Evolutionary conservation across 352 stramenopile species (phyloP).

Genomic region (Phytophthora sp.): DNA sequence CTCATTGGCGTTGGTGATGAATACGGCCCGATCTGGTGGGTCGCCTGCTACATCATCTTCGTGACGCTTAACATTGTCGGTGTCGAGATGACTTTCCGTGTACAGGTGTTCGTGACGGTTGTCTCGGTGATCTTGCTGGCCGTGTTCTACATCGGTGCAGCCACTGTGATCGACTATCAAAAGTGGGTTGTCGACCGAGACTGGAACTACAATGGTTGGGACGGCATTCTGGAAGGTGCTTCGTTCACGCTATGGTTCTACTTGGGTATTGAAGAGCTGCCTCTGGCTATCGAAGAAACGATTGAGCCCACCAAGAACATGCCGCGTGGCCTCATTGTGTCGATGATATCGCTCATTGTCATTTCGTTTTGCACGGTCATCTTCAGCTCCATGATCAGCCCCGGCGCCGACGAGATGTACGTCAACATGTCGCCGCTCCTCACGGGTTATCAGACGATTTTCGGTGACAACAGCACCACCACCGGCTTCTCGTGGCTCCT

Average conservation of each 20-base stretch:
- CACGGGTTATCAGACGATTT: slow-evolving; percentile 73
- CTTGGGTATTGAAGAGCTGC: slow-evolving; percentile 77
- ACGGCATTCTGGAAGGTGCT: slow-evolving; percentile 56
- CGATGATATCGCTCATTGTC: slow-evolving; percentile 56
- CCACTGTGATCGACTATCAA: slow-evolving; percentile 56
- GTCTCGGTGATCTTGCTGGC: slow-evolving; percentile 56
- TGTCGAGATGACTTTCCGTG: slow-evolving; percentile 63
- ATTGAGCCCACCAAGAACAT: slow-evolving; percentile 79
- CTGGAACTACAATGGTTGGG: slow-evolving; percentile 64
- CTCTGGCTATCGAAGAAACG: slow-evolving; percentile 73
- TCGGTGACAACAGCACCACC: slow-evolving; percentile 67
- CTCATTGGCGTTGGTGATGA: slow-evolving; percentile 48
- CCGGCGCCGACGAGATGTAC: slow-evolving; percentile 48
- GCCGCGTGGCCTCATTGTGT: slow-evolving; percentile 58
- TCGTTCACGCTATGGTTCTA: slow-evolving; percentile 80
- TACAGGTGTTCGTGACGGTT: slow-evolving; percentile 61
- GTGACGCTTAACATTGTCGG: slow-evolving; percentile 65
- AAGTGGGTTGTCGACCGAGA: slow-evolving; percentile 59
- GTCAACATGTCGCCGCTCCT: slow-evolving; percentile 59
- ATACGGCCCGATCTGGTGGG: slow-evolving; percentile 62
- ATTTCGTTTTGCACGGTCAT: slow-evolving; percentile 61
- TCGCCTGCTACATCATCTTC: slow-evolving; percentile 63
- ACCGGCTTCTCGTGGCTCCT: slow-evolving; percentile 71
- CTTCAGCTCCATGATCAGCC: slow-evolving; percentile 64
- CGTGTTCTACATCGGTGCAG: slow-evolving; percentile 66